Base-by-base conservation (phyloP, 495 filamentous ascomycete species). In the Daldinia concentrica region DNA sequence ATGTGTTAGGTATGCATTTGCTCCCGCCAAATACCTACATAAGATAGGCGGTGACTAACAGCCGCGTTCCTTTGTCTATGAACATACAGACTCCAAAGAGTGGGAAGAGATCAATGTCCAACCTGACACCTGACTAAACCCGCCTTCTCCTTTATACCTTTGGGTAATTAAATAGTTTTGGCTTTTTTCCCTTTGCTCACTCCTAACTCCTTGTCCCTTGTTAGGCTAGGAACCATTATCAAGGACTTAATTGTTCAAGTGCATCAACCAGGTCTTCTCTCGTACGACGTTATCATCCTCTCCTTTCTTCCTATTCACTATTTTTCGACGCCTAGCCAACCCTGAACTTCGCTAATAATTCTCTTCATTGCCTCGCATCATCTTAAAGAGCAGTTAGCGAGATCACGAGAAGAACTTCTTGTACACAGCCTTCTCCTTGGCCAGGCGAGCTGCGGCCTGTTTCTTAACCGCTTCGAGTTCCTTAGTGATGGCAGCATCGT, bases 381-480 rank as follows among this genome's bases (percentile, higher is more conserved):
- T 48, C 8, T 4, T 24, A 1, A 22, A 11, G 19, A 24, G 6
- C 3, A 22, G 19, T 19, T 48, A 24, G 17, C 19, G 5, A 22
- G 0, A 56, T 70, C 69, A 85, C 14, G 68, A 77, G 75, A 98
- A 98, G 83, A 94, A 94, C 83, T 94, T 97, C 82, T 89, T 89
- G 76, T 93, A 95, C 29, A 90, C 91, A 34, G 89, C 91, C 84
- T 93, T 95, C 83, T 98, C 93, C 85, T 92, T 96, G 77, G 90
- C 90, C 68, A 87, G 83, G 73, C 91, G 87, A 58, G 89, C 92
- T 54, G 87, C 86, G 43, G 91, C 86, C 60, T 83, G 86, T 82
- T 90, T 90, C 87, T 95, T 97, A 29, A 94, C 89, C 58, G 84
- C 82, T 36, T 84, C 83, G 37, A 96, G 85, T 80, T 97, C 93